A percentile compares a stretch with the other conserved stretches of the same genome.
Conservation (phyloP, 805 yeast genomes). For the Barnettozyma populi region DNA sequence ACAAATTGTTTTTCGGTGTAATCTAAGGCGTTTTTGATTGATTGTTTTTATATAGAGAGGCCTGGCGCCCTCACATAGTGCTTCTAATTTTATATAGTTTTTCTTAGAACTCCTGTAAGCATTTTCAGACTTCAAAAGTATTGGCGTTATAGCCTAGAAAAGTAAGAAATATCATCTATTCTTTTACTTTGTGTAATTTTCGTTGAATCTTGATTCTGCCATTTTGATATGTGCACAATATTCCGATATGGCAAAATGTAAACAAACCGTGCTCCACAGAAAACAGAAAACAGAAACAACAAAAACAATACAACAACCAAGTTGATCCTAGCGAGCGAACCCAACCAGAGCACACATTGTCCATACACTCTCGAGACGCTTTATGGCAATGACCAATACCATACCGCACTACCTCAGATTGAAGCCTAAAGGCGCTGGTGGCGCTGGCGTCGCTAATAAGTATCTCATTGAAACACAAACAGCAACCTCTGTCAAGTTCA, state of each 20-base stretch:
- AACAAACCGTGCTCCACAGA: background rate
- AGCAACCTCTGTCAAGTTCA: slow-evolving; percentile 22
- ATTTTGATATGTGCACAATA: background rate
- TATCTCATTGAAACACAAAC: slow-evolving; percentile 22
- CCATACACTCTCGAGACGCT: too few relatives aligned
- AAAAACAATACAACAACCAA: too few relatives aligned
- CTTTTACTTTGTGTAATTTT: too few relatives aligned
- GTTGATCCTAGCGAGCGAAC: background rate
- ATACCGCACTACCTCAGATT: slow-evolving; percentile 35
- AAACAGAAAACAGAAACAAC: background rate
- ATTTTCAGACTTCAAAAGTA: too few relatives aligned
- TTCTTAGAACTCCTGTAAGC: too few relatives aligned
- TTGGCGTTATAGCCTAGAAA: too few relatives aligned
- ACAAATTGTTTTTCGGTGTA: too few relatives aligned
- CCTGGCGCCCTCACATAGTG: too few relatives aligned
- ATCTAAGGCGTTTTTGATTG: too few relatives aligned
- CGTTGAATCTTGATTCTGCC: background rate
- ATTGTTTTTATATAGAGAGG: background rate
- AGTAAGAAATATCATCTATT: too few relatives aligned
- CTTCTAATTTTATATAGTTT: too few relatives aligned
- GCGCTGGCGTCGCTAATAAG: slow-evolving; percentile 12
- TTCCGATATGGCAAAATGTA: background rate
- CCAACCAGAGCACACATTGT: background rate
- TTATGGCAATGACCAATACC: background rate
- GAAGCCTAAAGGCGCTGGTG: slow-evolving; percentile 27